phyloP scores from a whole-genome alignment of 2,329 filamentous ascomycete species.

The Botrytis aclada region DNA sequence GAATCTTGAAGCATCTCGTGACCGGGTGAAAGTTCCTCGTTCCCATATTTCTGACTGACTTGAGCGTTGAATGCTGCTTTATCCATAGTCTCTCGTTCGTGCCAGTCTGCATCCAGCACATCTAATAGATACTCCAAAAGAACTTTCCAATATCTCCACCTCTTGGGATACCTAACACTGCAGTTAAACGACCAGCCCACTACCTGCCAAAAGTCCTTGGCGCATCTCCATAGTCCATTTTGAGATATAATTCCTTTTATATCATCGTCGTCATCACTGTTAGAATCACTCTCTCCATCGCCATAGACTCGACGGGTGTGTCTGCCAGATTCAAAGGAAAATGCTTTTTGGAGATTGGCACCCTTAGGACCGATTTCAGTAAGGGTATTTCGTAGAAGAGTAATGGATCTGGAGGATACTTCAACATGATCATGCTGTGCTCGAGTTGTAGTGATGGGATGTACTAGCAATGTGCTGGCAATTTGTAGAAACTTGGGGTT shows the following conservation, averaged over 20 bases:
- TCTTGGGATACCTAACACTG: conserved; percentile 64
- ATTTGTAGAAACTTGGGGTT: conserved; percentile 72
- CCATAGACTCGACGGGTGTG: conserved; percentile 35
- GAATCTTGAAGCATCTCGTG: conserved; percentile 47
- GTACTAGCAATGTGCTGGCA: conserved; percentile 76
- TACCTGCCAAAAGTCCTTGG: conserved; percentile 83
- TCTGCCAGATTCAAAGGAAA: conserved; percentile 54
- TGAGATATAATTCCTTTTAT: conserved; percentile 60
- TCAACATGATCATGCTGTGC: conserved; percentile 58
- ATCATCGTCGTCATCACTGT: conserved; percentile 43
- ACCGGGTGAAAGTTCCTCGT: conserved; percentile 21
- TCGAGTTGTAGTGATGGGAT: conserved; percentile 75
- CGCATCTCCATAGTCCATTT: conserved; percentile 68
- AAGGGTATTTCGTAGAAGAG: conserved; percentile 67
- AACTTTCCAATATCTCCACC: conserved; percentile 78
- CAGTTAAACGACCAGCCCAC: conserved; percentile 95
- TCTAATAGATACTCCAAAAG: conserved; percentile 82
- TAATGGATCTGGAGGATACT: conserved; percentile 63
- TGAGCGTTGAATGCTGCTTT: conserved; percentile 14
- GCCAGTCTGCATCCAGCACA: conserved; percentile 69
- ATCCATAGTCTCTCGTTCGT: conserved; percentile 53
- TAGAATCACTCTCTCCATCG: conserved; percentile 43
- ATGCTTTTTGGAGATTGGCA: conserved; percentile 67
- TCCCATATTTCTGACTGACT: conserved; percentile 35
- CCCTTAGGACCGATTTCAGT: conserved; percentile 65